Evolutionary conservation across 495 filamentous ascomycete species (phyloP).

Genomic region (Penicillium manginii): DNA sequence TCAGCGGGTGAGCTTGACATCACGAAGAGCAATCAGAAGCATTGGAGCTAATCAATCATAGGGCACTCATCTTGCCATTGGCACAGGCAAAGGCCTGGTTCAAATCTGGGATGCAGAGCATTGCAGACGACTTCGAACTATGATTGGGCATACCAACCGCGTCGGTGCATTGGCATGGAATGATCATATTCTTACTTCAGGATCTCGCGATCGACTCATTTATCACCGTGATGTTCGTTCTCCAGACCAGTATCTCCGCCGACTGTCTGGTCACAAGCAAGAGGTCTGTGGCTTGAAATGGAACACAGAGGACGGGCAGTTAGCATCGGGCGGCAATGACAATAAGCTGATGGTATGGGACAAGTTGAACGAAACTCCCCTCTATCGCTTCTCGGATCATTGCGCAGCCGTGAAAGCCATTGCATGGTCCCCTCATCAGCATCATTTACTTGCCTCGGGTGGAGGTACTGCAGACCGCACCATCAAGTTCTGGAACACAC

Average conservation of each 20-base stretch:
- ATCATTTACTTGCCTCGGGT: slow-evolving; percentile 89
- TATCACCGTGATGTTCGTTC: slow-evolving; percentile 93
- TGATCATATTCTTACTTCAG: slow-evolving; percentile 93
- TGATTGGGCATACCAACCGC: slow-evolving; percentile 92
- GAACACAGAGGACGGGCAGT: slow-evolving; percentile 92
- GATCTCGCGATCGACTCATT: slow-evolving; percentile 89
- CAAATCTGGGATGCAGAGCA: slow-evolving; percentile 97
- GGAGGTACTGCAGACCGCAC: slow-evolving; percentile 93
- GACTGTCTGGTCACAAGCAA: slow-evolving; percentile 89
- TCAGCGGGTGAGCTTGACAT: slow-evolving; percentile 60
- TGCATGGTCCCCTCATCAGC: slow-evolving; percentile 97
- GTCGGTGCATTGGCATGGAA: slow-evolving; percentile 97
- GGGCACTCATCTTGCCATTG: slow-evolving; percentile 93
- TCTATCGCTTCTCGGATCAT: slow-evolving; percentile 91
- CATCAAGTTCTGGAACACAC: slow-evolving; percentile 97
- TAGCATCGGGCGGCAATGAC: slow-evolving; percentile 97
- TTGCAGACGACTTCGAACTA: slow-evolving; percentile 82
- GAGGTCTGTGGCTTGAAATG: slow-evolving; percentile 97
- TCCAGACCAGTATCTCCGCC: slow-evolving; percentile 86
- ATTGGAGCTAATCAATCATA: slow-evolving; percentile 35
- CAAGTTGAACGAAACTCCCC: slow-evolving; percentile 80
- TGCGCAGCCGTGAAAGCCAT: slow-evolving; percentile 97
- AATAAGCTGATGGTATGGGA: slow-evolving; percentile 99
- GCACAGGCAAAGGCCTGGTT: slow-evolving; percentile 89
- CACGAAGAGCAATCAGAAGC: neutral